Evolutionary conservation across 208 protist genomes (phyloP), one percentile per base, ranked within the genome.

Genomic region (Angomonas deanei): DNA sequence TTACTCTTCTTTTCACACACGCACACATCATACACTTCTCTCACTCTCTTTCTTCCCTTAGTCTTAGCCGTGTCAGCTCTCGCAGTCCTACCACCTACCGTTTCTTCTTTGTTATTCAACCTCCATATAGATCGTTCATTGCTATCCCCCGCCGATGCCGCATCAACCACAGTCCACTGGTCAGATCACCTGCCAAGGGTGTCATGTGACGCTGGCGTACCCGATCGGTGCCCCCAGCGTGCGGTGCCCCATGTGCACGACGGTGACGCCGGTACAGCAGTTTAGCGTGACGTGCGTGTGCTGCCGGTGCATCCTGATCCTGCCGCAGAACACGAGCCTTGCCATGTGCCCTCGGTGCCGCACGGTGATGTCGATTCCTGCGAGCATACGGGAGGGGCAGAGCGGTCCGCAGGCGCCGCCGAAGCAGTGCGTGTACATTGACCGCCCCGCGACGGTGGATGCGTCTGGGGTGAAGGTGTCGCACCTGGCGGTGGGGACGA

Each of bases 261-360:
- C 72, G 46, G 78, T 92, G 19, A 94, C 84, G 8, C 80, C 83
- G 0, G 84, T 93, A 0, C 77, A 83, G 48, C 83, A 91, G 70
- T 89, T 93, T 67, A 84, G 71, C 59, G 84, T 93, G 5, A 83
- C 81, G 15, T 93, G 86, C 60, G 80, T 85, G 11, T 84, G 78
- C 63, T 93, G 86, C 73, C 78, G 76, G 65, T 85, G 83, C 64
- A 82, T 86, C 36, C 70, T 93, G n/a, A 82, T 91, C 28, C 66
- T 93, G 3, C 84, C 86, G 39, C 84, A 88, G 62, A 88, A 93
- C 72, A 93, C 86, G 48, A 86, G 74, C 46, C 78, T 91, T n/a
- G 84, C 86, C n/a, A 91, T 93, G 84, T 93, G 86, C 52, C 83
- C 86, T 6, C 77, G 79, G 21, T 93, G 86, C 64, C 83, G 83